phyloP scores from a whole-genome alignment of 2,329 filamentous ascomycete species.

The Pseudogymnoascus sp. region DNA sequence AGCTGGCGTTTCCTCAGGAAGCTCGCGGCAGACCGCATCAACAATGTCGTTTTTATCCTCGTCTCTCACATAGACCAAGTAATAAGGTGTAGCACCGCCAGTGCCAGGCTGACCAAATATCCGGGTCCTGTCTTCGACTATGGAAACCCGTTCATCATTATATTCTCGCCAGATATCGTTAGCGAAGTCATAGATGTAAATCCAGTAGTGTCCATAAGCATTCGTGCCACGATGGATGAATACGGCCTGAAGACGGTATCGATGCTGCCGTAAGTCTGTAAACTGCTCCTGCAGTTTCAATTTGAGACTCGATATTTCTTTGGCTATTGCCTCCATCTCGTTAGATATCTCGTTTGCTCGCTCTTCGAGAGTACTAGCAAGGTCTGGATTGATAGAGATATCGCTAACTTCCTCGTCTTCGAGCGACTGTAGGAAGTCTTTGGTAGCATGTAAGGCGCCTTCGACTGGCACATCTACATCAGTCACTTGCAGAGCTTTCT shows the following conservation, averaged over 20 bases:
- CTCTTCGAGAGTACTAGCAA: conserved; percentile 37
- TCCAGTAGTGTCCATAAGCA: conserved; percentile 85
- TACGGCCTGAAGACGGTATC: conserved; percentile 82
- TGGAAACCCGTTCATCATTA: conserved; percentile 78
- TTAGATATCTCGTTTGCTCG: conserved; percentile 37
- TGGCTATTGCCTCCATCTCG: conserved; percentile 38
- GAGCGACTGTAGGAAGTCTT: conserved; percentile 38
- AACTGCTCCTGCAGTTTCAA: conserved; percentile 47
- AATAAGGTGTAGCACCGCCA: conserved; percentile 69
- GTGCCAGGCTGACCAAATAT: conserved; percentile 61
- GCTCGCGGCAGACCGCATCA: conserved; percentile 46
- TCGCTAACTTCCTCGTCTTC: conserved; percentile 35
- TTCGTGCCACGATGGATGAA: conserved; percentile 79
- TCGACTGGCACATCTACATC: conserved; percentile 22
- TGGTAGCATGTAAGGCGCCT: conserved; percentile 25
- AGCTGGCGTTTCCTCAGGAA: conserved; percentile 15
- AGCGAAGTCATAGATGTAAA: conserved; percentile 87
- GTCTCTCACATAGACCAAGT: conserved; percentile 74
- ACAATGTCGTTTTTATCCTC: conserved; percentile 52
- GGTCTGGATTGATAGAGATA: conserved; percentile 35
- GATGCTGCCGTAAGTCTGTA: conserved; percentile 53
- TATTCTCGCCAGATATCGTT: conserved; percentile 81
- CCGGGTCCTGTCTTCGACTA: conserved; percentile 54
- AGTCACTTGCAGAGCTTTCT: conserved; percentile 21
- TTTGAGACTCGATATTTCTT: conserved; percentile 37